Base-by-base conservation (phyloP, 306 rosid species). In the Cyamopsis tetragonoloba region DNA sequence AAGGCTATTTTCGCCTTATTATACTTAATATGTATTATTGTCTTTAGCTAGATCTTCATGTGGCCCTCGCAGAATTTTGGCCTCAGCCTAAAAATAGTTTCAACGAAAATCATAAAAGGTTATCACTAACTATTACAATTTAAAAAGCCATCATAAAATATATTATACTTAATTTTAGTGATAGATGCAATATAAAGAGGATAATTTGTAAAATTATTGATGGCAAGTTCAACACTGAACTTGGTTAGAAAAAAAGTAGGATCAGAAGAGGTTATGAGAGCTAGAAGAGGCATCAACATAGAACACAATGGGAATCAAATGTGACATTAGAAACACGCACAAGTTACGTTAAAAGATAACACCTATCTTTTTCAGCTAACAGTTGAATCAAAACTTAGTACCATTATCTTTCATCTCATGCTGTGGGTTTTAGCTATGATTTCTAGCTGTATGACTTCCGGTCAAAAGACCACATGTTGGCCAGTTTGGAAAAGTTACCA, bases 41-140 rank as follows among this genome's bases (percentile, higher is more conserved):
- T n/a, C n/a, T n/a, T n/a, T n/a, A n/a, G n/a, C 97, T 10, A 95
- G 86, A 77, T 93, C 97, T 77, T 93, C 99, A 48, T 90, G 99
- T 32, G 99, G 99, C 30, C 99, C 99, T 68, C 89, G 78, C 23
- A 90, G 76, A 64, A 95, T 90, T 85, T 86, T 95, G 71, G 97
- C 97, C 91, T 95, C 99, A 1, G 99, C 99, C 97, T 93, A 68
- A 35, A 68, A 35, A 63, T 67, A 66, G 22, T 75, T 75, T 44
- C 4, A 74, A 63, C 37, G 26, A 44, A 44, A 51, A 50, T 42
- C 13, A 57, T 43, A 23, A 50, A 43, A 66, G 51, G 7, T 24
- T 7, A 49, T 47, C n/a, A 63, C 19, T 24, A 53, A 51, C 34
- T 7, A 15, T 6, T 7, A 37, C 23, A 12, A 50, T 71, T 43